phyloP scores from a whole-genome alignment of 1,284 basidiomycete species.

The Pulveroboletus sp. region DNA sequence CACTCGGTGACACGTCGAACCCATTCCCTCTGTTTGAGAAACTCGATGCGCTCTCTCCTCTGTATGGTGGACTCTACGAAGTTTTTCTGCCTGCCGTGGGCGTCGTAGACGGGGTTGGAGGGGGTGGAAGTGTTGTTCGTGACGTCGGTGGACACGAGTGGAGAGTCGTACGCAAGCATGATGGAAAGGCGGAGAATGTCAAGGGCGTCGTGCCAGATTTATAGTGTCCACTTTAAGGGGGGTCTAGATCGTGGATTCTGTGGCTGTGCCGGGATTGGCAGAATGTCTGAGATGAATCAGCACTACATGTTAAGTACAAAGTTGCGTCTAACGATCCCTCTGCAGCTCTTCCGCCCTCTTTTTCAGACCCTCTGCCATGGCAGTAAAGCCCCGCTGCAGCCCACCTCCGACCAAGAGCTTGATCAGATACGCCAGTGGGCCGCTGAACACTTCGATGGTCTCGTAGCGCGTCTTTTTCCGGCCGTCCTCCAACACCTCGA shows the following conservation, averaged over 20 bases:
- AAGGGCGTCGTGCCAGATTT: conserved; percentile 19
- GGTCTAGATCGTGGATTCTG: conserved; percentile 27
- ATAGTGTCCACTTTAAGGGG: conserved; percentile 13
- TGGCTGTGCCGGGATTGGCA: conserved; percentile 32
- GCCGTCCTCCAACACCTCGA: conserved; percentile 44
- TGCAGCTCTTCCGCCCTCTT: conserved; percentile 44
- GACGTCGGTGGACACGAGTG: conserved; percentile 9
- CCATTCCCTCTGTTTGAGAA: conserved; percentile 38
- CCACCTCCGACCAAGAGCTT: conserved; percentile 46
- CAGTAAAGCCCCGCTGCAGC: conserved; percentile 50
- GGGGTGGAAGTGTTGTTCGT: not conserved
- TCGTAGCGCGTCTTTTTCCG: conserved; percentile 58
- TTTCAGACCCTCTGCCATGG: conserved; percentile 62
- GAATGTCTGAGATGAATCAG: conserved; percentile 34
- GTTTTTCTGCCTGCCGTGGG: conserved; percentile 30
- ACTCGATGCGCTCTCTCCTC: conserved; percentile 38
- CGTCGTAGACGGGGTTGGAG: conserved; percentile 20
- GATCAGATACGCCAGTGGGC: conserved; percentile 57
- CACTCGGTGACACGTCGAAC: conserved; percentile 39
- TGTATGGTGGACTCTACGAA: conserved; percentile 31
- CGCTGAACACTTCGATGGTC: conserved; percentile 61
- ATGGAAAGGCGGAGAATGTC: conserved; percentile 5
- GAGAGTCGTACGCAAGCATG: conserved; percentile 26
- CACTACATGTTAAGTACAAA: conserved; percentile 1
- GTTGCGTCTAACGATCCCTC: not conserved